Conservation (phyloP, 768 basidiomycete species). For the Asterophora parasitica region DNA sequence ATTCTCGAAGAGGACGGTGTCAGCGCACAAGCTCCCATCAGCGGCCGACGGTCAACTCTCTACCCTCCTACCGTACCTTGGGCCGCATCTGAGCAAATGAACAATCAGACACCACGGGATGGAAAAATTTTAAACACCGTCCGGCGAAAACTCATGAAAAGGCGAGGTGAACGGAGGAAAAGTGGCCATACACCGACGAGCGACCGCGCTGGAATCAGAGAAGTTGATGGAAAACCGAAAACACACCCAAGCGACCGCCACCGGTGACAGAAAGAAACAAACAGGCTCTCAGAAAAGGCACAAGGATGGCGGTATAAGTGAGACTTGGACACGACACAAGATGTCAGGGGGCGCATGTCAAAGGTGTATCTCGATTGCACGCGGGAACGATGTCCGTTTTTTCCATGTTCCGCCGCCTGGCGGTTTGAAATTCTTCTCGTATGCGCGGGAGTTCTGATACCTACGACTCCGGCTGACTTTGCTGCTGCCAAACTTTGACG, state of each 20-base stretch:
- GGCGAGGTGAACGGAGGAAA: background rate
- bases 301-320: background rate
- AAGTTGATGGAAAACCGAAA: background rate
- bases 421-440: background rate
- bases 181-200: background rate
- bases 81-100: background rate
- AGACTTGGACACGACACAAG: background rate
- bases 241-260: background rate
- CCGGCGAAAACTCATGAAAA: background rate
- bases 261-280: background rate
- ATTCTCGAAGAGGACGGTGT: background rate
- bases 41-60: background rate
- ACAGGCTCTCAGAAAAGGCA: background rate
- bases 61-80: background rate
- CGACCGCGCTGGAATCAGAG: background rate
- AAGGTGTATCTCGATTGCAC: background rate
- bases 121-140: background rate
- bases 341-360: background rate
- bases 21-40: background rate
- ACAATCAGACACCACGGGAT: background rate
- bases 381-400: background rate
- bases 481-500: background rate
- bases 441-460: no score
- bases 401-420: background rate
- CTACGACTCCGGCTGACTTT: background rate